These are phyloP conservation scores for Carpinus fangiana DNA, from an alignment of 306 rosid genomes.

Conservation along the genomic window DNA sequence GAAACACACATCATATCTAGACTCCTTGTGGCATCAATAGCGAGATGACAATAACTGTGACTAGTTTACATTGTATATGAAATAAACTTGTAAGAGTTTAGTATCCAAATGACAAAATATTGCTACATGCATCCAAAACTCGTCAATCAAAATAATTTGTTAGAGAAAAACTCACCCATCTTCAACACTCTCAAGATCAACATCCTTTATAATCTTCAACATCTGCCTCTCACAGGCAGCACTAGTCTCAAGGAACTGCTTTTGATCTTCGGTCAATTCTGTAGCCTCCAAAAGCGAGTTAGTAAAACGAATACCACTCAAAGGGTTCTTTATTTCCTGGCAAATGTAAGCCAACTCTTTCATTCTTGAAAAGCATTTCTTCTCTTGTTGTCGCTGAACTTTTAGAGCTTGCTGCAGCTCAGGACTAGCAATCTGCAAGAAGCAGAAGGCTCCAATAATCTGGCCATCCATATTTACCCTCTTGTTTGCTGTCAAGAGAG, in stretches of 20 bases:
- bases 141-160: constrained; percentile 13
- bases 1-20: constrained; percentile 3
- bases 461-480: constrained; percentile 79
- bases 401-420: constrained; percentile 84
- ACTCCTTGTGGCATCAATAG: neutral
- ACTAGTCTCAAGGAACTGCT: constrained; percentile 89
- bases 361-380: constrained; percentile 68
- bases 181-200: constrained; percentile 73
- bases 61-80: constrained; percentile 2
- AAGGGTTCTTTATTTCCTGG: constrained; percentile 90
- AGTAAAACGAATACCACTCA: constrained; percentile 88
- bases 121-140: neutral
- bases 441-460: constrained; percentile 91
- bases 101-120: constrained; percentile 6
- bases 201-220: constrained; percentile 68
- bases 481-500: constrained; percentile 88
- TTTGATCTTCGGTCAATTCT: constrained; percentile 86
- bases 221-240: constrained; percentile 95
- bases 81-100: constrained; percentile 1
- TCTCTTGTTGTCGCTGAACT: constrained; percentile 84
- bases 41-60: constrained; percentile 11
- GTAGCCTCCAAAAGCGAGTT: constrained; percentile 92
- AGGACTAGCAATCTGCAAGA: constrained; percentile 83
- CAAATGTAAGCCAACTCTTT: constrained; percentile 92
- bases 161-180: constrained; percentile 70